Conservation (phyloP, 1,284 basidiomycete genomes). For the Cryptococcus sp. region DNA sequence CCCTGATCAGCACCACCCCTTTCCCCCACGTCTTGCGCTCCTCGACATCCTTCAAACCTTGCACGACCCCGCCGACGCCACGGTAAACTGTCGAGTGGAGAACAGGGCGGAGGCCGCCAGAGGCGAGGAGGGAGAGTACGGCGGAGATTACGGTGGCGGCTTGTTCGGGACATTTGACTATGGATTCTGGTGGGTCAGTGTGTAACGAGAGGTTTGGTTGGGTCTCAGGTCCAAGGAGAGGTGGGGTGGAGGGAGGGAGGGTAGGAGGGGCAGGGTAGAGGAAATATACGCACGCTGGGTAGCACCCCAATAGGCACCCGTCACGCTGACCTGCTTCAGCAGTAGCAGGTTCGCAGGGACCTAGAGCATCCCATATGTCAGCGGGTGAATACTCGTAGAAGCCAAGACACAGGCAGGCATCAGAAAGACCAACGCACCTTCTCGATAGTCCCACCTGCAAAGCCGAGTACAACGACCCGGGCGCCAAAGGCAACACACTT, state of each 20-base stretch:
- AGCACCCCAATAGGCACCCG: slow-evolving; percentile 84
- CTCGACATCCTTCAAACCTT: slow-evolving; percentile 56
- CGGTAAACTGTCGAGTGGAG: slow-evolving; percentile 68
- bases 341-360: slow-evolving; percentile 83
- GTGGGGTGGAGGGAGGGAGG: not conserved
- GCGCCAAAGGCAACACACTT: slow-evolving; percentile 96
- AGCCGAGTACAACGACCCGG: slow-evolving; percentile 84
- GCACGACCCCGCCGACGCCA: slow-evolving; percentile 66
- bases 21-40: slow-evolving; percentile 91
- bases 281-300: slow-evolving; percentile 60
- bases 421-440: slow-evolving; percentile 57
- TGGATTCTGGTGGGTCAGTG: slow-evolving; percentile 11
- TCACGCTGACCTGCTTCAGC: slow-evolving; percentile 77
- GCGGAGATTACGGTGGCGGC: slow-evolving; percentile 69
- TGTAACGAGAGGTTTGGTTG: no score
- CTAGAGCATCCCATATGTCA: slow-evolving; percentile 47
- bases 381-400: not conserved
- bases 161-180: slow-evolving; percentile 66
- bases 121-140: slow-evolving; percentile 67
- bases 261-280: not conserved
- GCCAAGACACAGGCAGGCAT: not conserved
- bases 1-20: slow-evolving; percentile 65
- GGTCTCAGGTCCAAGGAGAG: no score
- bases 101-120: slow-evolving; percentile 66
- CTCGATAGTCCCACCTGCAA: slow-evolving; percentile 83